Evolutionary conservation across 768 basidiomycete species (phyloP), one percentile per base, ranked within the genome.

Genomic region (Auriculariales sp.): DNA sequence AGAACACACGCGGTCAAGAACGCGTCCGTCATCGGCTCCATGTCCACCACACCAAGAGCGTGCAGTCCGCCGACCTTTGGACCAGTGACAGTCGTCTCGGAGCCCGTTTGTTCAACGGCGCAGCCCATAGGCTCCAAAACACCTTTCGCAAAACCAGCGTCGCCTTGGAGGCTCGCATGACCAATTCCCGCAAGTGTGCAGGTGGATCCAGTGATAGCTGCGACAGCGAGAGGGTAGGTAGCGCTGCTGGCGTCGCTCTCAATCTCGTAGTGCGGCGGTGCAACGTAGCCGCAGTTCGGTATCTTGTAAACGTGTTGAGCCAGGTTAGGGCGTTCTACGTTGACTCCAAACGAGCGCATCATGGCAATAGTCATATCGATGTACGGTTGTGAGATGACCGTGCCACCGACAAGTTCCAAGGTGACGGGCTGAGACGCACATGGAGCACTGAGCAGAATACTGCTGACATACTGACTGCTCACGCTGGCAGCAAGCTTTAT

Each of bases 11-110:
- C 94, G 2, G 93, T 97, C 68, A 98, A 74, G 71, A 99, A 99
- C 19, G 94, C 95, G 62, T 99, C 95, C 5, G 95, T 99, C 95
- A 99, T 98, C n/a, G 83, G 81, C 64, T 95, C 91, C 95, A 98
- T 98, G 61, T 98, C 90, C 19, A 97, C 79, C 57, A 81, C 75
- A 47, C 85, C 87, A 46, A 95, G 73, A 2, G 86, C 86, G 55
- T 81, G 80, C 46, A 99, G 73, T 3, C 52, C 52, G 0, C 91
- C 88, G 11, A 79, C 65, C 0, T 86, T 81, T 3, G 94, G 94
- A 0, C 95, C 95, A 0, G 76, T 81, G 29, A 98, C 95, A 9
- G 89, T 95, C 7, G 94, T 98, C 63, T 85, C 81, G 0, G 78
- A 83, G 25, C 71, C 77, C 0, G 92, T 93, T 68, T 99, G 95